A percentile compares a stretch with the other conserved stretches of the same genome.
Evolutionary conservation across 2,329 filamentous ascomycete species (phyloP).

Genomic region (Hypoxylon sp.): DNA sequence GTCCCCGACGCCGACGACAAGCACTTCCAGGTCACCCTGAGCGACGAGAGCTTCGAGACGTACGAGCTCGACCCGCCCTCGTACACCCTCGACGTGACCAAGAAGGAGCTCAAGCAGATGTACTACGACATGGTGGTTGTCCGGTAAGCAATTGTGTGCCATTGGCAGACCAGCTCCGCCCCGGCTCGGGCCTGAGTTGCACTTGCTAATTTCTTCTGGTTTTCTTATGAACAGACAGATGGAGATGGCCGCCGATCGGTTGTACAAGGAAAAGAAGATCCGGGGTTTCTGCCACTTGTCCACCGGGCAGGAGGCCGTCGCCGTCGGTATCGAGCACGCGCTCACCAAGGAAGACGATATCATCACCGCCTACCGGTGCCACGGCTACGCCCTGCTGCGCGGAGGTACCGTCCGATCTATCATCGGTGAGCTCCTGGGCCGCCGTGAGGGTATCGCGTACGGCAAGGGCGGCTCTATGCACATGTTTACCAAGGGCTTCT

Average conservation of each 20-base stretch:
- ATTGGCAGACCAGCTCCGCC: constrained; percentile 9
- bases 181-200: constrained; percentile 13
- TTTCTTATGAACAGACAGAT: constrained; percentile 89
- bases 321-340: constrained; percentile 95
- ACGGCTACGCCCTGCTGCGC: constrained; percentile 98
- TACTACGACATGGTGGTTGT: constrained; percentile 97
- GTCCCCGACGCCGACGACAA: constrained; percentile 77
- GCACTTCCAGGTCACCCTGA: constrained; percentile 90
- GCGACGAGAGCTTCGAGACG: constrained; percentile 99
- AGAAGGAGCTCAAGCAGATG: constrained; percentile 98
- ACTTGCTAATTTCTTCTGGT: constrained; percentile 24
- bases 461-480: constrained; percentile 99
- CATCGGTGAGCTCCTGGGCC: constrained; percentile 94
- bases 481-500: constrained; percentile 99
- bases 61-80: constrained; percentile 97
- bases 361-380: constrained; percentile 98
- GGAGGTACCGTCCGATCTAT: constrained; percentile 90
- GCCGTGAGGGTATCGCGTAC: constrained; percentile 95
- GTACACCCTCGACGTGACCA: constrained; percentile 92
- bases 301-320: constrained; percentile 96
- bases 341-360: constrained; percentile 91
- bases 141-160: constrained; percentile 72
- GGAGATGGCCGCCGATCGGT: constrained; percentile 98
- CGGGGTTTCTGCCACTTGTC: constrained; percentile 99
- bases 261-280: constrained; percentile 99